These are phyloP conservation scores for Peronospora belbahrii DNA, from an alignment of 352 stramenopile genomes.

Conservation along the genomic window DNA sequence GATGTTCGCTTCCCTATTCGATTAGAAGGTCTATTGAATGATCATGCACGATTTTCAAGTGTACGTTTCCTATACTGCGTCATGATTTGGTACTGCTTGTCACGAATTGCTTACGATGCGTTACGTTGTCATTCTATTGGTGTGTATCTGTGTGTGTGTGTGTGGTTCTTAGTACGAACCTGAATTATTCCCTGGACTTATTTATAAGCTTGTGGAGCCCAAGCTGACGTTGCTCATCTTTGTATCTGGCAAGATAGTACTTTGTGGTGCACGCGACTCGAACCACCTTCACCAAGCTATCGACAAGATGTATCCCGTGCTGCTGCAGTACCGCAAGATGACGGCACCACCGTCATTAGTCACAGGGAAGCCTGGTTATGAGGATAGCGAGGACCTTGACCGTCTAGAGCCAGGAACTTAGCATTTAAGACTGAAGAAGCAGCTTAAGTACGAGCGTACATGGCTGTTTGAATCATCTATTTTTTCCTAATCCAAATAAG, in stretches of 20 bases:
- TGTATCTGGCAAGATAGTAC: slow-evolving; percentile 97
- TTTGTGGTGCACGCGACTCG: slow-evolving; percentile 90
- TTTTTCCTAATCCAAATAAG: too few species aligned
- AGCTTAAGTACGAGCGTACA: slow-evolving; percentile 10
- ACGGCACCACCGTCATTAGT: slow-evolving; percentile 59
- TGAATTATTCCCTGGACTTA: slow-evolving; percentile 98
- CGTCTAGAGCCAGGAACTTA: slow-evolving; percentile 48
- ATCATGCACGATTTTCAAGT: slow-evolving; percentile 92
- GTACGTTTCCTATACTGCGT: slow-evolving; percentile 32
- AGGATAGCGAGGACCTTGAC: slow-evolving; percentile 59
- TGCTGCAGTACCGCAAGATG: slow-evolving; percentile 69
- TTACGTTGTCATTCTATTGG: slow-evolving; percentile 79
- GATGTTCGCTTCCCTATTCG: slow-evolving; percentile 98
- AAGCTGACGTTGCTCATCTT: slow-evolving; percentile 98
- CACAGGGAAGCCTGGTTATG: slow-evolving; percentile 59
- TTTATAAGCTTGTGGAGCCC: slow-evolving; percentile 96
- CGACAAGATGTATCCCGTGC: slow-evolving; percentile 62
- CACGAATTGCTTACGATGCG: slow-evolving; percentile 61
- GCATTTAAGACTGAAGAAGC: slow-evolving; percentile 31
- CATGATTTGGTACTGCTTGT: slow-evolving; percentile 47
- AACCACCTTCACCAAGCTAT: slow-evolving; percentile 51
- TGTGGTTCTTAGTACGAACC: slow-evolving; percentile 99
- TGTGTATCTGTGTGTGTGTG: too few species aligned
- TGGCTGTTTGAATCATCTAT: slow-evolving; percentile 21
- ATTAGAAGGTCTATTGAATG: slow-evolving; percentile 96